A percentile compares a stretch with the other conserved stretches of the same genome.
These are phyloP conservation scores for Pseudozyma sp. DNA, from an alignment of 1,284 basidiomycete genomes.

Conservation along the genomic window DNA sequence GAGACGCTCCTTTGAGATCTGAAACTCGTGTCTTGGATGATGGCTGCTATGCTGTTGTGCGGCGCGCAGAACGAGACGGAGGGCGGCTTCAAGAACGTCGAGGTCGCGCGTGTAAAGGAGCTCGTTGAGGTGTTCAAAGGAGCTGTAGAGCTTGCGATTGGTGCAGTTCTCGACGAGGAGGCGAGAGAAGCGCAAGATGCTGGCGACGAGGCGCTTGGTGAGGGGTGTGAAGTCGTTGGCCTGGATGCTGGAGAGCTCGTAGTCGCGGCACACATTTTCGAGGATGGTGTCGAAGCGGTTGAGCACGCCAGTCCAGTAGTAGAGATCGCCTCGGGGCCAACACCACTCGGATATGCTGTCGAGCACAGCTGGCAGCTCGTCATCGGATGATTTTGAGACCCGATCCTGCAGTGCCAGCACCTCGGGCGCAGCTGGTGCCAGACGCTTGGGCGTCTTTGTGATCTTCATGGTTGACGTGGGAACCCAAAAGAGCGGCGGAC, in stretches of 20 bases:
- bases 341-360: slow-evolving; percentile 75
- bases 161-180: slow-evolving; percentile 96
- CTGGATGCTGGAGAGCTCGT: slow-evolving; percentile 73
- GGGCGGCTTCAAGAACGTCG: slow-evolving; percentile 84
- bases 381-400: slow-evolving; percentile 55
- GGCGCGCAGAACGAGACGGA: slow-evolving; percentile 88
- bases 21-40: slow-evolving; percentile 56
- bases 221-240: slow-evolving; percentile 80
- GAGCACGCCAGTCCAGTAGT: slow-evolving; percentile 93
- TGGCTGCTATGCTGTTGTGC: slow-evolving; percentile 86
- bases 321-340: slow-evolving; percentile 96
- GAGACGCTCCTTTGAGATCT: slow-evolving; percentile 58
- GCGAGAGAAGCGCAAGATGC: slow-evolving; percentile 87
- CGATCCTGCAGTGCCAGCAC: slow-evolving; percentile 53
- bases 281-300: slow-evolving; percentile 94
- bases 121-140: slow-evolving; percentile 94
- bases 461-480: slow-evolving; percentile 59
- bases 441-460: slow-evolving; percentile 66
- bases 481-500: slow-evolving; percentile 1
- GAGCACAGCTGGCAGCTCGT: slow-evolving; percentile 61
- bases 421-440: slow-evolving; percentile 62
- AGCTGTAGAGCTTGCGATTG: slow-evolving; percentile 94
- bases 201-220: slow-evolving; percentile 80
- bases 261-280: slow-evolving; percentile 83
- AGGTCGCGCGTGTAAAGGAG: slow-evolving; percentile 88